Conservation (phyloP, 164 flowering plant genomes). For the Cinnamomum micranthum region DNA sequence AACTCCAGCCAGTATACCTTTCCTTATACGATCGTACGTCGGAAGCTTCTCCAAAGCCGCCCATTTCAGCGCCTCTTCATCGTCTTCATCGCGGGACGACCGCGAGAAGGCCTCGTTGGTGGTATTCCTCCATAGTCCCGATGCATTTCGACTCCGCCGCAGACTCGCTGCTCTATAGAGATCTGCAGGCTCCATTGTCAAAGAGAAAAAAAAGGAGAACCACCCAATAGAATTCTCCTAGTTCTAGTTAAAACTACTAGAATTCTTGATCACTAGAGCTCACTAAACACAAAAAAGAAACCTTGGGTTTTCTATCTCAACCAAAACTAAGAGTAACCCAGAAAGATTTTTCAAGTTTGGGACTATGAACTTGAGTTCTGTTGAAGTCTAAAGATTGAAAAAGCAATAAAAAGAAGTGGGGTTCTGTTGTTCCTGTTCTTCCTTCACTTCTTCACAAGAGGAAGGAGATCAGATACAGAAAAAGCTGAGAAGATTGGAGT, state of each 20-base stretch:
- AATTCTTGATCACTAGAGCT: background rate
- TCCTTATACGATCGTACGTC: constrained; percentile 11
- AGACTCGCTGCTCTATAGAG: constrained; percentile 8
- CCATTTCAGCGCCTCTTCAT: constrained; percentile 20
- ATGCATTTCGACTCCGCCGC: constrained; percentile 1
- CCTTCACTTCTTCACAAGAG: no score
- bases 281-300: background rate
- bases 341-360: background rate
- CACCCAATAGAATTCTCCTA: no score
- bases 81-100: constrained; percentile 13
- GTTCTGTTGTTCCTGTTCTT: background rate
- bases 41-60: constrained; percentile 20
- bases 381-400: background rate
- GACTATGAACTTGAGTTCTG: background rate
- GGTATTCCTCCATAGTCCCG: constrained; percentile 10
- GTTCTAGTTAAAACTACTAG: no score
- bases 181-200: constrained; percentile 6
- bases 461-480: no score
- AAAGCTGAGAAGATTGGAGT: no score
- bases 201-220: no score
- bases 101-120: constrained; percentile 8
- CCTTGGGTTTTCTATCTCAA: background rate
- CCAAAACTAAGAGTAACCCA: background rate
- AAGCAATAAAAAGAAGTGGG: background rate
- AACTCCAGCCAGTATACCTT: constrained; percentile 3